Conservation (phyloP, 148 eudicot genomes). For the Spergularia bocconei region DNA sequence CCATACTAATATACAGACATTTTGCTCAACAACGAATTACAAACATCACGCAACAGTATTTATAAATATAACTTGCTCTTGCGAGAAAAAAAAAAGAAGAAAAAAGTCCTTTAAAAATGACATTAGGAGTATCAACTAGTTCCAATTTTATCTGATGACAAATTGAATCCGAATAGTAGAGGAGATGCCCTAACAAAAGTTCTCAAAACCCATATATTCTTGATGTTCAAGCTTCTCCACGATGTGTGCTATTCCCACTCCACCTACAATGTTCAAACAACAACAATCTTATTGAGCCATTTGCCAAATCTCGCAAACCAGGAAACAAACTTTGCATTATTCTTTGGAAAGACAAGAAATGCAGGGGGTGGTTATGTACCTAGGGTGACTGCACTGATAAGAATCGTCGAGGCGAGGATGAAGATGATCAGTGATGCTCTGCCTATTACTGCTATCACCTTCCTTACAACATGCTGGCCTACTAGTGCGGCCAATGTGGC, state of each 20-base stretch:
- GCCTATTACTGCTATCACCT: constrained; percentile 38
- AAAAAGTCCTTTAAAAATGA: no score
- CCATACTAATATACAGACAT: no score
- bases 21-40: no score
- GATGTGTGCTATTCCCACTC: constrained; percentile 48
- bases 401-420: constrained; percentile 48
- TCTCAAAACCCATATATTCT: constrained; percentile 63
- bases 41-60: no score
- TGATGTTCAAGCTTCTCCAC: constrained; percentile 45
- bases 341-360: no score
- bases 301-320: no score
- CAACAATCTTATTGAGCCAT: no score
- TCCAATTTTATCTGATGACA: no score
- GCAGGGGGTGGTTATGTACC: background rate
- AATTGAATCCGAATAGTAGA: background rate
- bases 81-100: no score
- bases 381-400: constrained; percentile 45
- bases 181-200: constrained; percentile 26
- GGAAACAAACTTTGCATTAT: no score
- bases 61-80: no score
- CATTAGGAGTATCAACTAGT: no score
- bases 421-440: constrained; percentile 56
- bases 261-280: constrained; percentile 12
- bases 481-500: constrained; percentile 46
- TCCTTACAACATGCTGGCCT: constrained; percentile 52